These are phyloP conservation scores for Cryptococcus sp. DNA, from an alignment of 1,284 basidiomycete species.

Conservation along the genomic window DNA sequence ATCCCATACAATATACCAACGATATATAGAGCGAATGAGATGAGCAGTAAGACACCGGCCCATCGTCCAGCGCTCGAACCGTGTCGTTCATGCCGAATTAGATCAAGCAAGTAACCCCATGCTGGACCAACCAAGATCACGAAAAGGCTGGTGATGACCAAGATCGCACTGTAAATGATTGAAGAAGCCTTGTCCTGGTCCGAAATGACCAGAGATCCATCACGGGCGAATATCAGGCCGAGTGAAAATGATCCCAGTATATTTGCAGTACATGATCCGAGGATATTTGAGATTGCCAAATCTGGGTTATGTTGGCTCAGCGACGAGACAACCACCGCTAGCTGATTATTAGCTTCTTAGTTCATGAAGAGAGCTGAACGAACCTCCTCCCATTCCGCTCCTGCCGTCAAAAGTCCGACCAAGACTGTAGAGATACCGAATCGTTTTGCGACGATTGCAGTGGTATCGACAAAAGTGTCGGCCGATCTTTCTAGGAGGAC, in stretches of 20 bases:
- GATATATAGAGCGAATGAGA: conserved; percentile 19
- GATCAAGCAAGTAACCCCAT: background rate
- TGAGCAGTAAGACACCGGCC: conserved; percentile 13
- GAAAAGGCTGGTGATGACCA: background rate
- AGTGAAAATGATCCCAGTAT: background rate
- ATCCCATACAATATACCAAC: conserved; percentile 21
- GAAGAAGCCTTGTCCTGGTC: background rate
- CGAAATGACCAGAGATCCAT: background rate
- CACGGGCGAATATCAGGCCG: background rate
- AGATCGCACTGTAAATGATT: background rate
- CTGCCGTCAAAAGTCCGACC: background rate
- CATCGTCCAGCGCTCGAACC: background rate
- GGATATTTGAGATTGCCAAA: background rate
- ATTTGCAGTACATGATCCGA: background rate
- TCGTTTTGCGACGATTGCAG: background rate
- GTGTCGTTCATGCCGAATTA: background rate
- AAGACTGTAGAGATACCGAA: background rate
- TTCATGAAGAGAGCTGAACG: background rate
- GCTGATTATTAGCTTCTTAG: background rate
- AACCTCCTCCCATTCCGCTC: background rate
- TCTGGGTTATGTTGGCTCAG: background rate
- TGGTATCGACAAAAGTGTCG: background rate
- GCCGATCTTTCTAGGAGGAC: background rate
- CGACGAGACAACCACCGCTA: background rate
- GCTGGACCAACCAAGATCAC: background rate